phyloP scores from a whole-genome alignment of 352 stramenopile genomes.

The Phytophthora pluvialis region DNA sequence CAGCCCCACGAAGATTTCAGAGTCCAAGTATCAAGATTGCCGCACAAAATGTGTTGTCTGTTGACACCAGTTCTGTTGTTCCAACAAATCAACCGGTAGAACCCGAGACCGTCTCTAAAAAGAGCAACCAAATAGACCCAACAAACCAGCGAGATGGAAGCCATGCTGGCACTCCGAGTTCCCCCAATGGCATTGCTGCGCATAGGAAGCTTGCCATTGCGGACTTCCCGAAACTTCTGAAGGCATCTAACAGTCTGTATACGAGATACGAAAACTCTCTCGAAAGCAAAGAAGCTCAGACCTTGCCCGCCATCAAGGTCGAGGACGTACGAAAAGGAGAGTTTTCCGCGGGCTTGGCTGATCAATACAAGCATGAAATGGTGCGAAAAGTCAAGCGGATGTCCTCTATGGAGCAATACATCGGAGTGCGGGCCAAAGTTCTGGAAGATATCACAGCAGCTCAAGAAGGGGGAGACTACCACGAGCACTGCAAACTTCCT shows the following conservation, averaged over 20 bases:
- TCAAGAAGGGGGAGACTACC: conserved; percentile 24
- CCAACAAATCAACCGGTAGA: conserved; percentile 30
- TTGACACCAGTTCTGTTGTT: neutral
- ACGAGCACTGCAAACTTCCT: conserved; percentile 37
- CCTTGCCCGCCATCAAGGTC: conserved; percentile 42
- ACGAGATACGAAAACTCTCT: conserved; percentile 34
- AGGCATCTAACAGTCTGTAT: conserved; percentile 48
- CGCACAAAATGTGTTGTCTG: conserved; percentile 44
- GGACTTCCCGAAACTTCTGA: conserved; percentile 41
- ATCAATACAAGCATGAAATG: conserved; percentile 65
- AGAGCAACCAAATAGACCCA: conserved; percentile 1
- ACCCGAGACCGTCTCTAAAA: conserved; percentile 5
- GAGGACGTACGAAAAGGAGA: conserved; percentile 61
- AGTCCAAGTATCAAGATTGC: conserved; percentile 44
- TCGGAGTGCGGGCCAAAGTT: conserved; percentile 52
- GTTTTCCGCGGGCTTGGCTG: conserved; percentile 56
- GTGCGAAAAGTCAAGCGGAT: conserved; percentile 62
- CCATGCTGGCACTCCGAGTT: conserved; percentile 1
- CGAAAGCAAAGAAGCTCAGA: conserved; percentile 20
- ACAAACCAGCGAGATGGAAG: conserved; percentile 3
- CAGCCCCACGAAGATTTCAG: conserved; percentile 25
- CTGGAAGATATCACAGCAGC: conserved; percentile 50
- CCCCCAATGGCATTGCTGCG: neutral
- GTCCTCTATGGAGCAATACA: conserved; percentile 60
- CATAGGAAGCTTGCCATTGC: conserved; percentile 44